Conservation (phyloP, 441 rosid genomes). For the Gossypium schwendimanii region DNA sequence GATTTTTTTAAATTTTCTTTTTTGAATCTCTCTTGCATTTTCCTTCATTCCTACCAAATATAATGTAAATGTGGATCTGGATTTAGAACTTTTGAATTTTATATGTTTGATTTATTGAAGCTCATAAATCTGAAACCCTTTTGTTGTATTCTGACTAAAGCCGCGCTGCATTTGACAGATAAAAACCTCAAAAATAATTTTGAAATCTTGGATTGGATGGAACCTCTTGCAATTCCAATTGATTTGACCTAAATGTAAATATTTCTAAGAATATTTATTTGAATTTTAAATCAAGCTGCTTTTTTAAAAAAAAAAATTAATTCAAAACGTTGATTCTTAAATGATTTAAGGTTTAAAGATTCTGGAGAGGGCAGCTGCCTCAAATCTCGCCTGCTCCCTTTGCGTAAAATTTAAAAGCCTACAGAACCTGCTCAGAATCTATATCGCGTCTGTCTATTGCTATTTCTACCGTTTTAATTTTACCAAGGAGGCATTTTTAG, state of each 20-base stretch:
- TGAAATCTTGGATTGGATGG: neutral
- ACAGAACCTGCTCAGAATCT: neutral
- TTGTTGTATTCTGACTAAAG: neutral
- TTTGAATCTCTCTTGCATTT: neutral
- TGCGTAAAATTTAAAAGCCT: neutral
- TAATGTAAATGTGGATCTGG: neutral
- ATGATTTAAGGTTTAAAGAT: neutral
- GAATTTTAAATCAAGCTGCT: neutral
- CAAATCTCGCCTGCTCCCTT: neutral
- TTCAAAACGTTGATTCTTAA: neutral
- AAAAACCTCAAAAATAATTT: neutral
- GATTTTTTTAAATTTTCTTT: neutral
- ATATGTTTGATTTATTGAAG: neutral
- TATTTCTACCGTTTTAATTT: neutral
- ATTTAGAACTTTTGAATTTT: neutral
- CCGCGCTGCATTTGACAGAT: neutral
- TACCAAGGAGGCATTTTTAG: neutral
- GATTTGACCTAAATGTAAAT: neutral
- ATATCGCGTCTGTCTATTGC: neutral
- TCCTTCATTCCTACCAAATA: neutral
- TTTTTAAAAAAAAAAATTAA: neutral
- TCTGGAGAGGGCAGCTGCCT: neutral
- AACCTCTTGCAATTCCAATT: neutral
- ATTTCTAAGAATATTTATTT: neutral
- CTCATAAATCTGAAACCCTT: neutral